These are phyloP conservation scores for Aphanomyces astaci DNA, from an alignment of 352 stramenopile genomes.

Conservation along the genomic window DNA sequence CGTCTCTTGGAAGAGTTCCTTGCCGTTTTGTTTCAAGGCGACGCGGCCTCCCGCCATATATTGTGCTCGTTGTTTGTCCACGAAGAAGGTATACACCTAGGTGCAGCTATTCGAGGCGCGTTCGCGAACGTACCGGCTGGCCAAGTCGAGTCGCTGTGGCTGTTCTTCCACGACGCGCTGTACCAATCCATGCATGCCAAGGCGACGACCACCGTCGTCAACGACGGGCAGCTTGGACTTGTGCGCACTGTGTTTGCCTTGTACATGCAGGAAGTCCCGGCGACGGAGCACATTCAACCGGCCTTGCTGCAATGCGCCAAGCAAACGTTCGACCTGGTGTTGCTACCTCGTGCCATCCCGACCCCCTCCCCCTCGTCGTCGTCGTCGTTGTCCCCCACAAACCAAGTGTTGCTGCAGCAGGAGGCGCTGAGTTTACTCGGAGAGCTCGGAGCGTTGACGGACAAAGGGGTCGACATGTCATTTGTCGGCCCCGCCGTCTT, in stretches of 20 bases:
- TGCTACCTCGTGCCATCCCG: constrained; percentile 11
- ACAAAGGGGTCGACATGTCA: constrained; percentile 17
- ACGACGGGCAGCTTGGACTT: constrained; percentile 33
- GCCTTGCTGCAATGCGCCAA: constrained; percentile 47
- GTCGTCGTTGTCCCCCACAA: constrained; percentile 2
- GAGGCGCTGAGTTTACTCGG: constrained; percentile 68
- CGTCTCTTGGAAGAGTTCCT: constrained; percentile 65
- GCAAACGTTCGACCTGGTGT: constrained; percentile 46
- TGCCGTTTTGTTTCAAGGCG: constrained; percentile 26
- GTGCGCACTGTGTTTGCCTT: constrained; percentile 64
- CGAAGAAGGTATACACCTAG: constrained; percentile 29
- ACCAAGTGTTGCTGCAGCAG: constrained; percentile 4
- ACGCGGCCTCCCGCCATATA: background rate
- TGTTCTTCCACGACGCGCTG: constrained; percentile 41
- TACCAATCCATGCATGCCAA: constrained; percentile 20
- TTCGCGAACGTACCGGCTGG: constrained; percentile 65
- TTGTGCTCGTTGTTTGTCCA: constrained; percentile 47
- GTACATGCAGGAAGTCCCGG: constrained; percentile 75
- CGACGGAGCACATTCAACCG: constrained; percentile 58
- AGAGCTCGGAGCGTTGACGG: constrained; percentile 44
- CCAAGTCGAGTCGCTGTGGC: constrained; percentile 74
- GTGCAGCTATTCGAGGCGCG: constrained; percentile 47
- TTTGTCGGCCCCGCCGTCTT: constrained; percentile 12
- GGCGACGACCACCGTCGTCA: constrained; percentile 10
- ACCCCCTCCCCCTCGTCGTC: background rate